Base-by-base conservation (phyloP, 768 basidiomycete genomes). In the Arthromyces matolae region DNA sequence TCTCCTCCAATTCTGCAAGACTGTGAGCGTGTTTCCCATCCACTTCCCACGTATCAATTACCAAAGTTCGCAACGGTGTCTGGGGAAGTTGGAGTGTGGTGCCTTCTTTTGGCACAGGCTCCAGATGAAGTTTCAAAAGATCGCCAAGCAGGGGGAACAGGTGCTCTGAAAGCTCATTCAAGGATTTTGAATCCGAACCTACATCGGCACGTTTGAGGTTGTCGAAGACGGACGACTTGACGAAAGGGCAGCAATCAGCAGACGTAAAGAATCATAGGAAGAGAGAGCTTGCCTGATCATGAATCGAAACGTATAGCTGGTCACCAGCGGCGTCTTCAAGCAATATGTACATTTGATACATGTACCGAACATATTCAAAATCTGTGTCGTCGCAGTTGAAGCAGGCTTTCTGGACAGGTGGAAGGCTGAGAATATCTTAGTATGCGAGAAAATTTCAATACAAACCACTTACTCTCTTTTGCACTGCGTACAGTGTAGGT, bases 401-500 rank as follows among this genome's bases (percentile, higher is more conserved):
- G 54, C 85, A 87, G 19, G 67, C 69, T 51, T 64, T 66, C 25
- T 67, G 69, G 3, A 54, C 64, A 19, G 58, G 56, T 0, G 73
- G 71, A 19, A 83, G 65, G 27, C 84, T 86, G 43, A 13, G 32
- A 10, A 18, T 50, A 16, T 12, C 13, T 27, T 27, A 32, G 12
- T 24, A n/a, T 3, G 32, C 28, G 14, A 20, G 16, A 32, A 13
- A 8, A 28, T 13, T 3, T 18, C 12, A 25, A n/a, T 9, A 14
- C 31, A 12, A 13, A 22, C 18, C 12, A 60, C 73, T 56, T 51
- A 85, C 86, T 70, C 63, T 42, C 65, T 57, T 7, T 73, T 56
- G 62, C 86, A 88, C 3, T 70, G 71, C 6, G 65, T 69, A 61
- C 85, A 89, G 31, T 65, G 65, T 28, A 76, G 64, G 20, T 69